Evolutionary conservation across 345 rosid species (phyloP).

Genomic region (Combretum micranthum): DNA sequence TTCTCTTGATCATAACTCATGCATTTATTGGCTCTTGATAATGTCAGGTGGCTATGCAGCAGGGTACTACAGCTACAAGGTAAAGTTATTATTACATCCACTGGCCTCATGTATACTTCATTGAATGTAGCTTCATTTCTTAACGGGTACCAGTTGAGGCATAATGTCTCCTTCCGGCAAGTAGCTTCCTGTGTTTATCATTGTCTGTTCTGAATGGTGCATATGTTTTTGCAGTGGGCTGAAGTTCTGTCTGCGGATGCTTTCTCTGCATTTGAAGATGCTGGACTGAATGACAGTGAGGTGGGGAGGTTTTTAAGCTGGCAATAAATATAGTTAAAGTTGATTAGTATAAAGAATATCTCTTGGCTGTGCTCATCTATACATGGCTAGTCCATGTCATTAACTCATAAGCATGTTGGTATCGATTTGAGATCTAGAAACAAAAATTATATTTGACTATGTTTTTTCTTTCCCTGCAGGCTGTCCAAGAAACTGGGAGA

Average conservation of each 20-base stretch:
- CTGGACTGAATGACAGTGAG: constrained; percentile 68
- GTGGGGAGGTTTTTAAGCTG: constrained; percentile 23
- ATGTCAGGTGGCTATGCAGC: constrained; percentile 84
- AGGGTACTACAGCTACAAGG: constrained; percentile 98
- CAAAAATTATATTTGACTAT: not conserved
- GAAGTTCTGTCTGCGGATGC: constrained; percentile 97
- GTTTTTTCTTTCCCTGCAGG: constrained; percentile 28
- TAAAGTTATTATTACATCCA: constrained; percentile 7
- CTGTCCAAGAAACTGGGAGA: constrained; percentile 67
- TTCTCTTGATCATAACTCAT: no score
- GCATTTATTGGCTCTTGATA: not conserved
- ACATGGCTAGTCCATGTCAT: no score
- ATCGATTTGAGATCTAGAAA: not conserved
- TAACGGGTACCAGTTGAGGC: not conserved
- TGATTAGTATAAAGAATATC: no score
- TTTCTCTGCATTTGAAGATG: constrained; percentile 94
- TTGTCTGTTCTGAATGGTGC: not conserved
- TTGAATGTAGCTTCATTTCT: no score
- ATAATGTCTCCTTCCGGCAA: not conserved
- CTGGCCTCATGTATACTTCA: no score
- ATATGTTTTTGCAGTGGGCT: constrained; percentile 72
- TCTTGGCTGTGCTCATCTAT: no score
- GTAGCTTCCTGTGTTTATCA: not conserved
- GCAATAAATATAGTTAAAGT: no score
- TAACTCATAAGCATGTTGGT: no score